A percentile compares a stretch with the other conserved stretches of the same genome.
These are phyloP conservation scores for Parastagonospora avenae DNA, from an alignment of 2,329 filamentous ascomycete species.

Conservation along the genomic window DNA sequence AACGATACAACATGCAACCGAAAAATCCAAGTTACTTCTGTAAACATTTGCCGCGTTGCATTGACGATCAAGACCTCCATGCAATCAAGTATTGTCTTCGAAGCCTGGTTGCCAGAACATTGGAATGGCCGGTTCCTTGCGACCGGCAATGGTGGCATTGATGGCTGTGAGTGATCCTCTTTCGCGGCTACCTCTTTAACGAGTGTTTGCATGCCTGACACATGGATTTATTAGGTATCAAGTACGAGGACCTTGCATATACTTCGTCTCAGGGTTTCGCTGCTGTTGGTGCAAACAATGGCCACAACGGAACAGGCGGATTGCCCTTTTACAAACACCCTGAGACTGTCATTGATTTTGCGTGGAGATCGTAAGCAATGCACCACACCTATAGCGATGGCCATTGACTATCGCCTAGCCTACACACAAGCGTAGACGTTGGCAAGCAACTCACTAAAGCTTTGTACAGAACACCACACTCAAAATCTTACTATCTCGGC, in stretches of 20 bases:
- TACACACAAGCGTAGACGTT: conserved; percentile 48
- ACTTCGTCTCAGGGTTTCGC: conserved; percentile 45
- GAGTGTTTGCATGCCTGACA: not conserved
- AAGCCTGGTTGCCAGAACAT: conserved; percentile 44
- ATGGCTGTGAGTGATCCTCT: conserved; percentile 43
- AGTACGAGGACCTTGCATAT: conserved; percentile 50
- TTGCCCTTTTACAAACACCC: conserved; percentile 51
- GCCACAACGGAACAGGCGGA: conserved; percentile 52
- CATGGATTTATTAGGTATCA: conserved; percentile 38
- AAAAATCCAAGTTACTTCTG: conserved; percentile 42
- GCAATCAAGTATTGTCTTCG: conserved; percentile 48
- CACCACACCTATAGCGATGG: too few relatives aligned
- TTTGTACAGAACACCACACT: conserved; percentile 45
- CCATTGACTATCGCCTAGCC: conserved; percentile 3
- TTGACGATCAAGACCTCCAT: conserved; percentile 51
- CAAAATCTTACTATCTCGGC: conserved; percentile 47
- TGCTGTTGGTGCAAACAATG: conserved; percentile 48
- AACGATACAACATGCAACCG: conserved; percentile 45
- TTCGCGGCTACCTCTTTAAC: not conserved
- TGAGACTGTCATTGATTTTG: conserved; percentile 56
- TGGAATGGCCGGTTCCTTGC: conserved; percentile 49
- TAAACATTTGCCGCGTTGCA: conserved; percentile 50
- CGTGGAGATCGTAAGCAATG: conserved; percentile 46
- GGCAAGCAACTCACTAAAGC: conserved; percentile 45
- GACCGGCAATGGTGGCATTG: conserved; percentile 50